Evolutionary conservation across 2,329 filamentous ascomycete genomes (phyloP).

Genomic region (Hypomyces rosellus): DNA sequence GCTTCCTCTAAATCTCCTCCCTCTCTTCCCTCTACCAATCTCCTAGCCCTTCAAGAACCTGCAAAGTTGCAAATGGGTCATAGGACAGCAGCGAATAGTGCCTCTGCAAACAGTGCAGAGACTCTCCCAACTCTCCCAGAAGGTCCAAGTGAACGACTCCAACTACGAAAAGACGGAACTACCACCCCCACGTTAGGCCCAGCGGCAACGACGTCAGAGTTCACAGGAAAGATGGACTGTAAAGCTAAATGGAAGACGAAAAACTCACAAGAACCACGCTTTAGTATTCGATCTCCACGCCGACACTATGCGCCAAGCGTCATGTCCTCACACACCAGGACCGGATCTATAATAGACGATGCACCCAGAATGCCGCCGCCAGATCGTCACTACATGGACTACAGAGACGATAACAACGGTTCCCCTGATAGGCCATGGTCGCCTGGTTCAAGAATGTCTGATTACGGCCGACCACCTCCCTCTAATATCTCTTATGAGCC

Average conservation of each 20-base stretch:
- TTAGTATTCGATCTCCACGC: slow-evolving; percentile 36
- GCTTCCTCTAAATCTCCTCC: slow-evolving; percentile 1
- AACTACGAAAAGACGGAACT: slow-evolving; percentile 22
- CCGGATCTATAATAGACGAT: slow-evolving; percentile 47
- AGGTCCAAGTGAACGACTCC: slow-evolving; percentile 36
- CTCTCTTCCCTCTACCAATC: background rate
- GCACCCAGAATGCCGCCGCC: slow-evolving; percentile 55
- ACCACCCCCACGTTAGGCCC: slow-evolving; percentile 13
- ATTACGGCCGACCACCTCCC: slow-evolving; percentile 66
- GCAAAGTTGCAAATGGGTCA: slow-evolving; percentile 43
- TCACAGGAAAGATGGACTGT: slow-evolving; percentile 1
- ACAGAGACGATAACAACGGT: slow-evolving; percentile 37
- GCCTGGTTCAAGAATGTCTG: slow-evolving; percentile 44
- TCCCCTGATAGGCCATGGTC: slow-evolving; percentile 56
- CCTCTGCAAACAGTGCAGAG: slow-evolving; percentile 28
- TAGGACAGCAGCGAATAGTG: slow-evolving; percentile 16
- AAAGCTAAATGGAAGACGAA: slow-evolving; percentile 19
- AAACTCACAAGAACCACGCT: slow-evolving; percentile 35
- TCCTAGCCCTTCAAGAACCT: slow-evolving; percentile 16
- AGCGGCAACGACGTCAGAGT: background rate
- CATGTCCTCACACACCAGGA: slow-evolving; percentile 38
- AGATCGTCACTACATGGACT: slow-evolving; percentile 54
- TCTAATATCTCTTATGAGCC: slow-evolving; percentile 74
- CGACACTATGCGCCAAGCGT: slow-evolving; percentile 49
- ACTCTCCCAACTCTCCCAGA: slow-evolving; percentile 46